These are phyloP conservation scores for Cinnamomum micranthum DNA, from an alignment of 164 flowering plant species.

Conservation along the genomic window DNA sequence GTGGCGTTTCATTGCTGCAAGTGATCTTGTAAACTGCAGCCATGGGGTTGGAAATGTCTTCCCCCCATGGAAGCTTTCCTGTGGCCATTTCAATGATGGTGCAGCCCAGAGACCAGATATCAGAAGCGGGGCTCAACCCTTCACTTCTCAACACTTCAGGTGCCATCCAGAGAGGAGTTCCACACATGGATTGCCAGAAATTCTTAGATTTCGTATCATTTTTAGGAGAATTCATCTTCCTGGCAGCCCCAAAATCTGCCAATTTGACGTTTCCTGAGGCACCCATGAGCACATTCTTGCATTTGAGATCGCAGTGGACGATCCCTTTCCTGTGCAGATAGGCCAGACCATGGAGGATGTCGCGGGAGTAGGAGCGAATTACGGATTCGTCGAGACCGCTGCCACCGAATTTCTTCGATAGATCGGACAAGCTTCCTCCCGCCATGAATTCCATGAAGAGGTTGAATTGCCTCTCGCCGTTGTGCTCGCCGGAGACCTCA, in stretches of 20 bases:
- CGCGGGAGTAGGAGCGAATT: constrained; percentile 38
- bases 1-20: constrained; percentile 28
- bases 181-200: constrained; percentile 23
- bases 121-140: constrained; percentile 30
- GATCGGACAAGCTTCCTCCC: constrained; percentile 52
- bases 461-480: constrained; percentile 24
- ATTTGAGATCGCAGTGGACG: constrained; percentile 59
- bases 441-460: constrained; percentile 62
- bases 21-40: constrained; percentile 46
- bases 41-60: constrained; percentile 23
- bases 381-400: constrained; percentile 34
- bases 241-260: constrained; percentile 63
- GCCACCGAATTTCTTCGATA: constrained; percentile 42
- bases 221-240: constrained; percentile 17
- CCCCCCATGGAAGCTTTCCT: constrained; percentile 49
- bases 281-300: constrained; percentile 57
- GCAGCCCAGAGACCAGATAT: constrained; percentile 71
- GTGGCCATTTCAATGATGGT: constrained; percentile 64
- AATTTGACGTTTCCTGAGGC: constrained; percentile 36
- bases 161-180: constrained; percentile 73
- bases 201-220: background rate
- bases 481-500: constrained; percentile 11
- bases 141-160: constrained; percentile 54
- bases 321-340: constrained; percentile 47
- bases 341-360: constrained; percentile 42